Conservation (phyloP, 192 early-diverging fungal species). For the Oehlia diaphana region DNA sequence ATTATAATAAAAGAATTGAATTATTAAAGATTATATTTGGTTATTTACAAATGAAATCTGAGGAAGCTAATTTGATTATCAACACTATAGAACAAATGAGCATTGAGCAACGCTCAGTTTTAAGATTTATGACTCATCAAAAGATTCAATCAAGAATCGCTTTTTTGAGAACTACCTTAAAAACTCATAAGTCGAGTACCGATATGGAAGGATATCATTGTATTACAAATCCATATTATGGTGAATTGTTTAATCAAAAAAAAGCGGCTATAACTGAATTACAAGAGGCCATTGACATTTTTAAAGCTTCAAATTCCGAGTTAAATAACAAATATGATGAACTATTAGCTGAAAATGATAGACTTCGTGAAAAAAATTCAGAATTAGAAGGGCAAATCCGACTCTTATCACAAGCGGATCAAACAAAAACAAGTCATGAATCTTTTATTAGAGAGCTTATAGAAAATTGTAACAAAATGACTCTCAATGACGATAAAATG, state of each 20-base stretch:
- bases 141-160: background rate
- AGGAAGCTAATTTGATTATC: background rate
- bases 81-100: background rate
- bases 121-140: conserved; percentile 2
- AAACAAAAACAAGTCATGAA: background rate
- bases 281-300: background rate
- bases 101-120: background rate
- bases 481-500: background rate
- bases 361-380: background rate
- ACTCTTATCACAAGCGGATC: background rate
- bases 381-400: background rate
- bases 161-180: background rate
- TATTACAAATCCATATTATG: background rate
- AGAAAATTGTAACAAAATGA: background rate
- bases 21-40: background rate
- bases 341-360: background rate
- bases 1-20: background rate
- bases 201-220: background rate
- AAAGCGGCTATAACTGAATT: background rate
- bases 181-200: background rate
- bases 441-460: background rate
- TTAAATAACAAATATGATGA: background rate
- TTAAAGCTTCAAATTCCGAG: background rate
- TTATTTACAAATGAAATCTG: background rate
- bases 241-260: background rate